These are phyloP conservation scores for Candida coleopterorum DNA, from an alignment of 805 yeast genomes.

Conservation along the genomic window DNA sequence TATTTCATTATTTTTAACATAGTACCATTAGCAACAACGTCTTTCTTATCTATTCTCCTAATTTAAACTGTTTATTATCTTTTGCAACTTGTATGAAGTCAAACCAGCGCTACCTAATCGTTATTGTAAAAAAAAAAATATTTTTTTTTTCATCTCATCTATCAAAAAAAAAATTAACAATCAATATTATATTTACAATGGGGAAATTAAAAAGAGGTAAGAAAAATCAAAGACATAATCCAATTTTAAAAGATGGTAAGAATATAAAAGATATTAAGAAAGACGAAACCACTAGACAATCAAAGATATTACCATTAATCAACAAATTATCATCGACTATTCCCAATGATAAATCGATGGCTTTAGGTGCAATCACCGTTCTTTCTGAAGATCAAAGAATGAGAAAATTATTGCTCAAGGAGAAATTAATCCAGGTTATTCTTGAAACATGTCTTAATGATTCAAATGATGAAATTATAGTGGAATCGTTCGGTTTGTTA, in stretches of 20 bases:
- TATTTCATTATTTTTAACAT: too few relatives aligned
- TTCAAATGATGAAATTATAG: constrained; percentile 65
- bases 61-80: too few relatives aligned
- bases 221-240: constrained; percentile 34
- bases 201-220: constrained; percentile 69
- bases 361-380: constrained; percentile 66
- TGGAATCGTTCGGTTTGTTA: constrained; percentile 75
- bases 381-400: constrained; percentile 64
- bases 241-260: constrained; percentile 17
- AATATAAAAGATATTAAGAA: constrained; percentile 20
- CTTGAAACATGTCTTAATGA: constrained; percentile 65
- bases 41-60: too few relatives aligned
- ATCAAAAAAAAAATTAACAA: background rate
- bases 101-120: too few relatives aligned
- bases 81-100: too few relatives aligned
- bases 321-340: constrained; percentile 56
- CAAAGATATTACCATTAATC: constrained; percentile 64
- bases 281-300: constrained; percentile 46
- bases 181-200: too few relatives aligned
- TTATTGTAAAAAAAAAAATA: too few relatives aligned
- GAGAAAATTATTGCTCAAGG: constrained; percentile 63
- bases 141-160: constrained; percentile 1
- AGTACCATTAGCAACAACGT: too few relatives aligned
- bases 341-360: constrained; percentile 73
- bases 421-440: constrained; percentile 60